Conservation (phyloP, 225 moss, liverwort and hornwort genomes). For the Asterella californica region DNA sequence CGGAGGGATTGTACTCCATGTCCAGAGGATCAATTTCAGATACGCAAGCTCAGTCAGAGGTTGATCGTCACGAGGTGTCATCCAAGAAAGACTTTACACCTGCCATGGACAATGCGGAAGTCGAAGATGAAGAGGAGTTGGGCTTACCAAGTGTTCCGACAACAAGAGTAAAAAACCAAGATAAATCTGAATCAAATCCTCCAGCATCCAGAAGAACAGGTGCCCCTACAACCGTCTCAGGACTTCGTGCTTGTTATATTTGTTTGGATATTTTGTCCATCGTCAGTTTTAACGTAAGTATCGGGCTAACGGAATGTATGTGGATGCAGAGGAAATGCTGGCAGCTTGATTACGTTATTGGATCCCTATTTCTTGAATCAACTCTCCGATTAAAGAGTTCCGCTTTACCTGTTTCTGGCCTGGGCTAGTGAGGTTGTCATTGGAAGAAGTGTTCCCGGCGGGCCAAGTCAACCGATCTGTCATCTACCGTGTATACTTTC, state of each 20-base stretch:
- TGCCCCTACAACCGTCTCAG: background rate
- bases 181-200: constrained; percentile 6
- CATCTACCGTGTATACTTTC: background rate
- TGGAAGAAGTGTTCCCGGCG: background rate
- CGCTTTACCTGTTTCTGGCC: too few relatives aligned
- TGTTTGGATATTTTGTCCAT: background rate
- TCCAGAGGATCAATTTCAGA: constrained; percentile 30
- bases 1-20: constrained; percentile 40
- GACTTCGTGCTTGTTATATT: background rate
- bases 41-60: background rate
- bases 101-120: constrained; percentile 29
- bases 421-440: background rate
- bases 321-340: constrained; percentile 28
- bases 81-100: constrained; percentile 24
- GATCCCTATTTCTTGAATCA: background rate
- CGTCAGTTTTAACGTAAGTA: background rate
- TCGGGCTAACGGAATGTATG: constrained; percentile 1
- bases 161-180: constrained; percentile 54
- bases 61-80: constrained; percentile 16
- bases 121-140: constrained; percentile 57
- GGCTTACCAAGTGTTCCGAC: constrained; percentile 79
- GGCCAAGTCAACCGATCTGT: background rate
- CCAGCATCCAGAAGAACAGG: constrained; percentile 24
- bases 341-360: background rate
- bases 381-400: background rate